phyloP scores from a whole-genome alignment of 495 filamentous ascomycete species.

The Penicillium mononematosum region DNA sequence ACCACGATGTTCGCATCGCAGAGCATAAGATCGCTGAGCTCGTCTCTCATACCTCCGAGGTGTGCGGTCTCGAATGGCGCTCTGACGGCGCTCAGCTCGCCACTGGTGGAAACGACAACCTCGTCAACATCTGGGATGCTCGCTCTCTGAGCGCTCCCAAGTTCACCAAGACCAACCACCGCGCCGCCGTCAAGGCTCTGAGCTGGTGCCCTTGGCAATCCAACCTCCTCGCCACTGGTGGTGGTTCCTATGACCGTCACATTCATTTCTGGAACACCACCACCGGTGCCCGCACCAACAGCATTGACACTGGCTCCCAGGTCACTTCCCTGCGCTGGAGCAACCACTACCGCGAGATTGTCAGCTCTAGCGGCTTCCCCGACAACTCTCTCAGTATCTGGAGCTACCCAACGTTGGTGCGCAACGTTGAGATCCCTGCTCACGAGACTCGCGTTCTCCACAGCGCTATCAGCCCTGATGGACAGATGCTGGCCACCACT shows the following conservation, averaged over 20 bases:
- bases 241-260: slow-evolving; percentile 92
- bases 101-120: slow-evolving; percentile 96
- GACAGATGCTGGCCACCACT: slow-evolving; percentile 94
- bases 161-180: slow-evolving; percentile 99
- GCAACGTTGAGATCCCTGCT: slow-evolving; percentile 98
- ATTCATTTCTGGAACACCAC: slow-evolving; percentile 99
- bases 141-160: slow-evolving; percentile 89
- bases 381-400: slow-evolving; percentile 98
- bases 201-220: slow-evolving; percentile 99
- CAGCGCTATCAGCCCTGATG: slow-evolving; percentile 91
- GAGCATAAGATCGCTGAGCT: slow-evolving; percentile 98
- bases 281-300: slow-evolving; percentile 94
- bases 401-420: slow-evolving; percentile 94
- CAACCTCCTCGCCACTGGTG: slow-evolving; percentile 94
- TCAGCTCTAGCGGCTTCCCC: slow-evolving; percentile 95
- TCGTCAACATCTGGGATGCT: slow-evolving; percentile 98
- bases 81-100: slow-evolving; percentile 94
- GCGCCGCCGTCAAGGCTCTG: slow-evolving; percentile 95
- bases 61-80: slow-evolving; percentile 97
- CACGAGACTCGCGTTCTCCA: slow-evolving; percentile 96
- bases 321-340: slow-evolving; percentile 95
- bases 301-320: slow-evolving; percentile 96
- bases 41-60: slow-evolving; percentile 92
- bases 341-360: slow-evolving; percentile 95
- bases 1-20: slow-evolving; percentile 97